Evolutionary conservation across 441 rosid genomes (phyloP).

Genomic region (Euphorbia corollata): DNA sequence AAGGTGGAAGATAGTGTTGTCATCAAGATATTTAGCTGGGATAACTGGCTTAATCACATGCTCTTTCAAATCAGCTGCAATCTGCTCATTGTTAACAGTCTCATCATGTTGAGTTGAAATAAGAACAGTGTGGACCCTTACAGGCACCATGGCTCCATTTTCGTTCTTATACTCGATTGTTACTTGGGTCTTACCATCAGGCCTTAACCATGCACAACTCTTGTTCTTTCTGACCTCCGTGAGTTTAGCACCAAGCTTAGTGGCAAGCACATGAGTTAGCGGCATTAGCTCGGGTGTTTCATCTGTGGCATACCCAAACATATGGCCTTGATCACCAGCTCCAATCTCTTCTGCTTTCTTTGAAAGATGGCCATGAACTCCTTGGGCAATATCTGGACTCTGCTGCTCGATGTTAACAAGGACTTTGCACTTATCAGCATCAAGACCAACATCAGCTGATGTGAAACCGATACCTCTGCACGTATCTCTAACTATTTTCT

Average conservation of each 20-base stretch:
- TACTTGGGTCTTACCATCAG: slow-evolving; percentile 78
- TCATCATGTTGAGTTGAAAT: slow-evolving; percentile 82
- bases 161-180: slow-evolving; percentile 67
- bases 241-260: slow-evolving; percentile 74
- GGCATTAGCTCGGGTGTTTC: slow-evolving; percentile 79
- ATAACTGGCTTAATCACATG: slow-evolving; percentile 68
- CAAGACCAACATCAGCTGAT: slow-evolving; percentile 70
- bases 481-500: slow-evolving; percentile 69
- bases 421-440: slow-evolving; percentile 66
- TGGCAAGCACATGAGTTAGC: slow-evolving; percentile 65
- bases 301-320: slow-evolving; percentile 75
- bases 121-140: slow-evolving; percentile 64
- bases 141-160: slow-evolving; percentile 62
- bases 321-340: slow-evolving; percentile 81
- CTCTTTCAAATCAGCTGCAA: slow-evolving; percentile 60
- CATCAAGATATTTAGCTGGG: slow-evolving; percentile 60
- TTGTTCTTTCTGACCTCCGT: slow-evolving; percentile 76
- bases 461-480: slow-evolving; percentile 65
- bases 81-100: slow-evolving; percentile 63
- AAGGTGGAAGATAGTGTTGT: slow-evolving; percentile 68
- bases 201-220: slow-evolving; percentile 71
- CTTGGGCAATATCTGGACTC: slow-evolving; percentile 79
- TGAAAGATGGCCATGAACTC: slow-evolving; percentile 69
- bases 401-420: slow-evolving; percentile 73
- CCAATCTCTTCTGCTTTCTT: slow-evolving; percentile 81